Base-by-base conservation (phyloP, 164 flowering plant genomes). In the Paratinospora sagittata region DNA sequence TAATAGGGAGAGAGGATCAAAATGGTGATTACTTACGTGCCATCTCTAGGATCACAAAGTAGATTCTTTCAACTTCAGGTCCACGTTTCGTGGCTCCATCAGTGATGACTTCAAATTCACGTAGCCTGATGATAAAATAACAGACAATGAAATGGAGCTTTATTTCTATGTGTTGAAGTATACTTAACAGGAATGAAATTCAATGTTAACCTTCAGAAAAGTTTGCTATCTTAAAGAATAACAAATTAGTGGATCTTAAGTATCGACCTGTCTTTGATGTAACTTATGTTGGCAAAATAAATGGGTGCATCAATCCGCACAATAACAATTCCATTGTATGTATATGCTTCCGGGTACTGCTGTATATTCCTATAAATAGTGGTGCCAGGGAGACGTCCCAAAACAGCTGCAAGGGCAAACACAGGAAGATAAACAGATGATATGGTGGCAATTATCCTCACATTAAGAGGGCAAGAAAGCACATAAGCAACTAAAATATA, bases 341-440 rank as follows among this genome's bases (percentile, higher is more conserved):
- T 91, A 80, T 89, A 90, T 75, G 98, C 93, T 84, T 96, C 97
- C 60, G 99, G 98, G 77, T 93, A 96, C 76, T 96, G 99, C 73
- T 81, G 78, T 36, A 73, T 73, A 72, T 91, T 96, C 82, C 99
- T 84, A 69, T 96, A 96, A 14, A 93, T 80, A 70, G 98, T 96
- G 71, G 98, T 93, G 24, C 98, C 98, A 43, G 98, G 99, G 75
- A 96, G 92, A 72, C 99, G 99, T 7, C 99, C 99, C 88, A 96
- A 82, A 61, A 87, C 79, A 84, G 99, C 99, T 95, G 90, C 81
- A 85, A 66, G 26, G 37, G 67, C 66, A 69, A 49, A n/a, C 34
- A 45, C 47, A n/a, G 17, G 41, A 26, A 13, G 37, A n/a, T 7
- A 49, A 43, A 6, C 21, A 3, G 19, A 21, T 17, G 16, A 70